A percentile compares a stretch with the other conserved stretches of the same genome.
Conservation (phyloP, 1,139 yeast species). For the Geotrichum restrictum region DNA sequence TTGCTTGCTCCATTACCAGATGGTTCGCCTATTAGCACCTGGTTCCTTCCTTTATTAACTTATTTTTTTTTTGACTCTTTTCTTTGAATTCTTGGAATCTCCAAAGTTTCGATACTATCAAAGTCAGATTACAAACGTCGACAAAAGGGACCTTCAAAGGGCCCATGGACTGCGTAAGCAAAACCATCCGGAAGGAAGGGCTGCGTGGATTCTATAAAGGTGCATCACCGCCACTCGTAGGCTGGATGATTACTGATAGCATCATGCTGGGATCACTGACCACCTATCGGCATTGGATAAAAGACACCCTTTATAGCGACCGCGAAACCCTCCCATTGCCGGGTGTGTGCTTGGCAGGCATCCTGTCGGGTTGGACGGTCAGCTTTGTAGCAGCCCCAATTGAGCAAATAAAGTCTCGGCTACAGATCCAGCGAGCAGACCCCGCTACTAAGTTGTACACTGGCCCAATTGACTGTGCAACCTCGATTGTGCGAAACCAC, state of each 20-base stretch:
- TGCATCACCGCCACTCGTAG: slow-evolving; percentile 85
- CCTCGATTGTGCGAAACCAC: slow-evolving; percentile 46
- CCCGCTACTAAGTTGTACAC: slow-evolving; percentile 58
- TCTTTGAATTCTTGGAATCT: neutral
- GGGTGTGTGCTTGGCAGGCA: slow-evolving; percentile 82
- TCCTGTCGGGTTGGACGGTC: slow-evolving; percentile 78
- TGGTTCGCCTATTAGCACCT: too few relatives aligned
- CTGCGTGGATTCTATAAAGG: slow-evolving; percentile 76
- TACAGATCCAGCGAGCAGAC: slow-evolving; percentile 60
- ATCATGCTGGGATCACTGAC: slow-evolving; percentile 79
- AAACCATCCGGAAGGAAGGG: slow-evolving; percentile 73
- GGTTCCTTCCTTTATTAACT: neutral
- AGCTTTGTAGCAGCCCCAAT: slow-evolving; percentile 92
- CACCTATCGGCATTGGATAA: slow-evolving; percentile 63
- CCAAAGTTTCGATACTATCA: slow-evolving; percentile 68
- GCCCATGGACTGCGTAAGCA: slow-evolving; percentile 72
- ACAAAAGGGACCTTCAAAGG: slow-evolving; percentile 68
- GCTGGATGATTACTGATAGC: slow-evolving; percentile 92
- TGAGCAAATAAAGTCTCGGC: slow-evolving; percentile 80
- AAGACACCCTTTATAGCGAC: slow-evolving; percentile 58
- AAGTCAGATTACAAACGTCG: slow-evolving; percentile 82
- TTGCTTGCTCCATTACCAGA: too few relatives aligned
- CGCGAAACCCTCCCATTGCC: slow-evolving; percentile 59
- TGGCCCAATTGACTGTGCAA: slow-evolving; percentile 74
- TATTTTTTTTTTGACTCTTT: neutral